Percentiles rank a stretch among this genome's conserved stretches.
Conservation (phyloP, 192 early-diverging fungal species). For the Kappamyces sp. region DNA sequence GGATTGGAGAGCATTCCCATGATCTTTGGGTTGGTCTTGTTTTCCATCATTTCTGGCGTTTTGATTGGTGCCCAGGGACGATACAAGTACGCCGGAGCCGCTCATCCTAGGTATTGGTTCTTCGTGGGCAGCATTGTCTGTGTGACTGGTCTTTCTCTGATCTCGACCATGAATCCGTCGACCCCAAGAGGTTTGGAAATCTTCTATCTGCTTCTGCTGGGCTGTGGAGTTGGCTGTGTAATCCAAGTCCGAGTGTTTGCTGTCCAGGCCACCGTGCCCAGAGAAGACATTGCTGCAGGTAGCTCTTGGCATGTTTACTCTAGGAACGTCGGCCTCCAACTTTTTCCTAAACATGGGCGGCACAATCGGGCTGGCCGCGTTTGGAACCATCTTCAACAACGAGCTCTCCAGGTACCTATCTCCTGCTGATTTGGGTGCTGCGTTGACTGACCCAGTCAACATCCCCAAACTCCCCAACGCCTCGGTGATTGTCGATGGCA, state of each 20-base stretch:
- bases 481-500: neutral
- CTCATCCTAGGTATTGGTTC: slow-evolving; percentile 62
- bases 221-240: slow-evolving; percentile 67
- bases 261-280: slow-evolving; percentile 62
- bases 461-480: slow-evolving; percentile 6
- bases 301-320: slow-evolving; percentile 64
- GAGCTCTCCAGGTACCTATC: slow-evolving; percentile 38
- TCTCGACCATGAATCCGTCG: slow-evolving; percentile 52
- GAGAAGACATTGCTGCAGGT: slow-evolving; percentile 58
- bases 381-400: slow-evolving; percentile 63
- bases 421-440: slow-evolving; percentile 18
- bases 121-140: slow-evolving; percentile 56
- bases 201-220: slow-evolving; percentile 61
- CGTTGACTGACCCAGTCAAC: neutral
- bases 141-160: slow-evolving; percentile 56
- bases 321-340: slow-evolving; percentile 62
- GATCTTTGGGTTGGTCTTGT: slow-evolving; percentile 64
- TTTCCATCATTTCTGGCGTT: slow-evolving; percentile 60
- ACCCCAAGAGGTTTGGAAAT: slow-evolving; percentile 48
- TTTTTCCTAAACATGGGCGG: slow-evolving; percentile 54
- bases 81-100: slow-evolving; percentile 48
- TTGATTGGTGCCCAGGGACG: slow-evolving; percentile 15
- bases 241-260: slow-evolving; percentile 72
- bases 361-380: slow-evolving; percentile 57
- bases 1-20: slow-evolving; percentile 72